These are phyloP conservation scores for Blastobotrys raffinosifermentans DNA, from an alignment of 1,139 yeast genomes.

Conservation along the genomic window DNA sequence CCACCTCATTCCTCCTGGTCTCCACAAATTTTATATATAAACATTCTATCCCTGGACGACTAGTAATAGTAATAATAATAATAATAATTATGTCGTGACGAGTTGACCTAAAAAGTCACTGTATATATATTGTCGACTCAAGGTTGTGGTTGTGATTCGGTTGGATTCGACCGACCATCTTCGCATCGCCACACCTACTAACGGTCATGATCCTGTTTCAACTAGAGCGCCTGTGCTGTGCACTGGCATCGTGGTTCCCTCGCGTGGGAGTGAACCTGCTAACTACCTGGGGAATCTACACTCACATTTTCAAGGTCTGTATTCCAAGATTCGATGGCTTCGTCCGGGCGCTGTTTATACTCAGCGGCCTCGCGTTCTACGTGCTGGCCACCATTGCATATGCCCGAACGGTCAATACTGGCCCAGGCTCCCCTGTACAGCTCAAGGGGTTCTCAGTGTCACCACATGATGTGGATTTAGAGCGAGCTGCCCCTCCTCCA, in stretches of 20 bases:
- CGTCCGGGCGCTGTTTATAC: constrained; percentile 16
- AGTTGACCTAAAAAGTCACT: no score
- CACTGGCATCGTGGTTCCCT: constrained; percentile 52
- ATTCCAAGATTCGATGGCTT: constrained; percentile 23
- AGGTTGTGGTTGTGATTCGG: no score
- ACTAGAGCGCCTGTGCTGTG: constrained; percentile 39
- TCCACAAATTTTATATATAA: no score
- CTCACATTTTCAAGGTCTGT: constrained; percentile 31
- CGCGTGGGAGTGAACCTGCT: constrained; percentile 47
- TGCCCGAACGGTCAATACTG: constrained; percentile 46
- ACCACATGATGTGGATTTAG: constrained; percentile 20
- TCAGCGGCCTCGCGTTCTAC: constrained; percentile 25
- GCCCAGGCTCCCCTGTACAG: constrained; percentile 48
- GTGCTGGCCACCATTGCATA: constrained; percentile 41
- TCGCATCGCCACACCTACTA: neutral
- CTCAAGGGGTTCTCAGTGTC: constrained; percentile 17
- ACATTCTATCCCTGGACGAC: no score
- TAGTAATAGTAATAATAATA: no score
- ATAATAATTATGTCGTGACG: no score
- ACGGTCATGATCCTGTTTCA: constrained; percentile 11
- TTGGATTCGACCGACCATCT: neutral
- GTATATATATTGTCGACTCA: no score
- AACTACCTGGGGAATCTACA: constrained; percentile 56
- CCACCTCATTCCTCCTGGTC: no score
- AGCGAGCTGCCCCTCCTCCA: constrained; percentile 33